These are phyloP conservation scores for Candida coleopterorum DNA, from an alignment of 805 yeast species.

Conservation along the genomic window DNA sequence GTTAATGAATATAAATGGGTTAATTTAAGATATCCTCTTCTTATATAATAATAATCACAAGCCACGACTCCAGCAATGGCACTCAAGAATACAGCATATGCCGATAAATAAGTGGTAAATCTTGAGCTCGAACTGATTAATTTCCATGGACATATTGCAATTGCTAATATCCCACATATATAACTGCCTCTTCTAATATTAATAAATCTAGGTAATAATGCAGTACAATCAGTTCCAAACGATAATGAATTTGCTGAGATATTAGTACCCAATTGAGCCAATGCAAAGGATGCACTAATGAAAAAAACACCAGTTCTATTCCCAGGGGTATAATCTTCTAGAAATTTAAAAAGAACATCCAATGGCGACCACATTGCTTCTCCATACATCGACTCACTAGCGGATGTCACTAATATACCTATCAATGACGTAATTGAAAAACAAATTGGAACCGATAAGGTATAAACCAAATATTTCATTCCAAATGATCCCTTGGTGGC, in stretches of 20 bases:
- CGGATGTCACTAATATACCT: constrained; percentile 81
- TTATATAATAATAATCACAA: constrained; percentile 47
- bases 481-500: constrained; percentile 45
- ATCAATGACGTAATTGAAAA: constrained; percentile 79
- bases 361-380: constrained; percentile 80
- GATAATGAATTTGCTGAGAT: constrained; percentile 39
- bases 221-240: constrained; percentile 39
- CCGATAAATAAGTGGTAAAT: constrained; percentile 40
- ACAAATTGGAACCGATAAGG: constrained; percentile 66
- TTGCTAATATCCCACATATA: constrained; percentile 36
- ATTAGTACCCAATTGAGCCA: constrained; percentile 40
- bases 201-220: constrained; percentile 34
- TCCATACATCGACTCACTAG: constrained; percentile 64
- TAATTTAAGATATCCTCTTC: constrained; percentile 65
- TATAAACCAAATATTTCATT: constrained; percentile 40
- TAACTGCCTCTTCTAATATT: constrained; percentile 40
- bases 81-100: constrained; percentile 39
- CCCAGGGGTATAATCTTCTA: constrained; percentile 39
- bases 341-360: constrained; percentile 65
- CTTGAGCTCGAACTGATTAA: constrained; percentile 33
- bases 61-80: constrained; percentile 41
- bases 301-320: constrained; percentile 41
- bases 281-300: constrained; percentile 33
- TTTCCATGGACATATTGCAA: constrained; percentile 40
- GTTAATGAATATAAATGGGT: constrained; percentile 56